Percentiles rank a stretch among this genome's conserved stretches.
These are phyloP conservation scores for Sarocladium brachiariae DNA, from an alignment of 2,329 filamentous ascomycete genomes.

Conservation along the genomic window DNA sequence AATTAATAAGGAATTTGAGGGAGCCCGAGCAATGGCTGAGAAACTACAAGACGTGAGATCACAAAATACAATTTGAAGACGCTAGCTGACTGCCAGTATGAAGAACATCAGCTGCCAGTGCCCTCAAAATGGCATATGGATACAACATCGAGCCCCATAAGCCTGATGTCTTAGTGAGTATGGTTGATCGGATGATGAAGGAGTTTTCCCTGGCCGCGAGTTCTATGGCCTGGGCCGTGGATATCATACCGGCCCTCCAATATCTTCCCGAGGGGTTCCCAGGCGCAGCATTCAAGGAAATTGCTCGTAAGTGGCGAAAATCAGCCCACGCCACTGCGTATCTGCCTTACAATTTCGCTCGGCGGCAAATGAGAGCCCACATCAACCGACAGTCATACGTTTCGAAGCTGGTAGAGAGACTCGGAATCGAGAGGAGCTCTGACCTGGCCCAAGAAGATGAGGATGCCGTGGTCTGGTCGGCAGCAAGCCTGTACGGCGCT, in stretches of 20 bases:
- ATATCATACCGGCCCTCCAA: slow-evolving; percentile 16
- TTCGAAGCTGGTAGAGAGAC: slow-evolving; percentile 9
- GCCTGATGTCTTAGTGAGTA: slow-evolving; percentile 13
- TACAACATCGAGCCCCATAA: slow-evolving; percentile 19
- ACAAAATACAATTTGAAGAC: neutral
- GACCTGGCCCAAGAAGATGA: slow-evolving; percentile 10
- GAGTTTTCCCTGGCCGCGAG: slow-evolving; percentile 17
- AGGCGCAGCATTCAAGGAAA: slow-evolving; percentile 17
- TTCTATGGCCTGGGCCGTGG: slow-evolving; percentile 18
- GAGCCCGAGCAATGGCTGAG: slow-evolving; percentile 16
- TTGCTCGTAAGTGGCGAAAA: slow-evolving; percentile 16
- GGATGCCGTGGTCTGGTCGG: slow-evolving; percentile 13
- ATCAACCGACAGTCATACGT: slow-evolving; percentile 6
- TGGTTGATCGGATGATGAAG: slow-evolving; percentile 16
- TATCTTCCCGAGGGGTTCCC: slow-evolving; percentile 16
- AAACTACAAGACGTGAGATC: slow-evolving; percentile 22
- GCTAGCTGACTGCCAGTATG: neutral
- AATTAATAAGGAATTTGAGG: slow-evolving; percentile 18
- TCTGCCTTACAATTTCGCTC: slow-evolving; percentile 18
- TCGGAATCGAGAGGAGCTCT: neutral
- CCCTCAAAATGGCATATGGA: slow-evolving; percentile 16
- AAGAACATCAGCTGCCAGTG: slow-evolving; percentile 17
- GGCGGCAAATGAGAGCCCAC: slow-evolving; percentile 11
- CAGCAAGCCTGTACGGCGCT: slow-evolving; percentile 16
- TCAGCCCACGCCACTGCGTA: slow-evolving; percentile 13